These are phyloP conservation scores for Patellifolia procumbens DNA, from an alignment of 179 eudicot species.

Conservation along the genomic window DNA sequence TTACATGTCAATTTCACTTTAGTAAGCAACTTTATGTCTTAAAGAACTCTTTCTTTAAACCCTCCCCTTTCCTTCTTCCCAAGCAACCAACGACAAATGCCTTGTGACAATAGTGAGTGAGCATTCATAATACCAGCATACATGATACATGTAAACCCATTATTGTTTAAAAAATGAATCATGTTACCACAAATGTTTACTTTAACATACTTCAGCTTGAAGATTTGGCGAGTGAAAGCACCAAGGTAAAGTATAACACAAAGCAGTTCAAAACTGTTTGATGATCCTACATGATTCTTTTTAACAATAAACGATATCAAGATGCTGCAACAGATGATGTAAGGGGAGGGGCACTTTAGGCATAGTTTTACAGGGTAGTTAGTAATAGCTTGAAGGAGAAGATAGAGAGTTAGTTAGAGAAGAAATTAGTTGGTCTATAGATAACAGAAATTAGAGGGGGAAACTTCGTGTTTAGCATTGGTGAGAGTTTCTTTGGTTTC, in stretches of 20 bases:
- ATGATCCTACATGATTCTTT: neutral
- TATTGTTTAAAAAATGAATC: neutral
- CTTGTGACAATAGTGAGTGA: neutral
- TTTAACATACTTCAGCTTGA: neutral
- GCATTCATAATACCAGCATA: neutral
- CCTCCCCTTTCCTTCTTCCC: neutral
- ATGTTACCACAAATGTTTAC: neutral
- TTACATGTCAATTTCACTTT: neutral
- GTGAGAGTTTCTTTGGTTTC: too few relatives aligned
- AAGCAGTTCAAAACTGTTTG: neutral
- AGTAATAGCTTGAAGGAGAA: too few relatives aligned
- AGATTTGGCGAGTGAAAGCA: neutral
- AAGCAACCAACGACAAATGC: slow-evolving; percentile 9
- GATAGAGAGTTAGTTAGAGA: too few relatives aligned
- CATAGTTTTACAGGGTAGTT: too few relatives aligned
- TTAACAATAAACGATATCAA: neutral
- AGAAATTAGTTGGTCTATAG: too few relatives aligned
- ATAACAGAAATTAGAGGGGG: too few relatives aligned
- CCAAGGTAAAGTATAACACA: neutral
- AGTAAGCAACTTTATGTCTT: slow-evolving; percentile 8
- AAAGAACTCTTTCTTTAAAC: neutral
- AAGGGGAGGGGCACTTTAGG: too few relatives aligned
- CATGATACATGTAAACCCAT: neutral
- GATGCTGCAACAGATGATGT: too few relatives aligned
- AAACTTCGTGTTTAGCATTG: too few relatives aligned